Conservation (phyloP, 179 eudicot genomes). For the Silene noctiflora region DNA sequence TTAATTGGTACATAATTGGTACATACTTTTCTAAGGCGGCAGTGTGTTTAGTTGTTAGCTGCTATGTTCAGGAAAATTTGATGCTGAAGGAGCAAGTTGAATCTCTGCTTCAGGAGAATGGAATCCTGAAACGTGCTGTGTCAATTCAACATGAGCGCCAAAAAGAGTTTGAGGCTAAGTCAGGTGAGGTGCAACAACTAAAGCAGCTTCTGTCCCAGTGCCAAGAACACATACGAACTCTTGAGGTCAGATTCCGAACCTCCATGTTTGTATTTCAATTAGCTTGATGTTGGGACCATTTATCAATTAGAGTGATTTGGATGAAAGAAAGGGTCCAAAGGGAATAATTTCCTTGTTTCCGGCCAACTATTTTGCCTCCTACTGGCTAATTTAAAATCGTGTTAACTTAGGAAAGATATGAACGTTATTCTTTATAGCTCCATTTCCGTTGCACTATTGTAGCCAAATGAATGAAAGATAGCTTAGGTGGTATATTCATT, state of each 20-base stretch:
- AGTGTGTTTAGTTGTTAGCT: not conserved
- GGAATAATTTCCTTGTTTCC: too few relatives aligned
- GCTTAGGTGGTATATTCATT: too few relatives aligned
- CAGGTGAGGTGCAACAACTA: constrained; percentile 37
- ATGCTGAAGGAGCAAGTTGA: constrained; percentile 38
- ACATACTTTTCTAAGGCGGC: not conserved
- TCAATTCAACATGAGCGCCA: constrained; percentile 49
- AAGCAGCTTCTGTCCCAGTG: constrained; percentile 44
- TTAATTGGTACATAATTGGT: not conserved
- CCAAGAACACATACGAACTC: constrained; percentile 43
- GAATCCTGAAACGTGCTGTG: constrained; percentile 45
- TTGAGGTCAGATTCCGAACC: constrained; percentile 31
- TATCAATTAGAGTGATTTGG: too few relatives aligned
- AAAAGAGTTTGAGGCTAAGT: constrained; percentile 40
- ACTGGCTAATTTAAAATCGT: not conserved
- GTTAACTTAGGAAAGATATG: not conserved
- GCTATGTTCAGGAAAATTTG: constrained; percentile 30
- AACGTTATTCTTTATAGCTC: not conserved
- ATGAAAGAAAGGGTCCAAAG: too few relatives aligned
- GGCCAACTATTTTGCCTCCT: not conserved
- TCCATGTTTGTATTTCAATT: not conserved
- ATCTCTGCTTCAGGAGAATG: constrained; percentile 37
- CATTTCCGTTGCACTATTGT: too few relatives aligned
- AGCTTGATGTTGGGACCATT: not conserved
- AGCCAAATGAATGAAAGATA: too few relatives aligned